Percentiles rank a stretch among this genome's conserved stretches.
Evolutionary conservation across 2,329 filamentous ascomycete genomes (phyloP).

Genomic region (Diaporthe sp.): DNA sequence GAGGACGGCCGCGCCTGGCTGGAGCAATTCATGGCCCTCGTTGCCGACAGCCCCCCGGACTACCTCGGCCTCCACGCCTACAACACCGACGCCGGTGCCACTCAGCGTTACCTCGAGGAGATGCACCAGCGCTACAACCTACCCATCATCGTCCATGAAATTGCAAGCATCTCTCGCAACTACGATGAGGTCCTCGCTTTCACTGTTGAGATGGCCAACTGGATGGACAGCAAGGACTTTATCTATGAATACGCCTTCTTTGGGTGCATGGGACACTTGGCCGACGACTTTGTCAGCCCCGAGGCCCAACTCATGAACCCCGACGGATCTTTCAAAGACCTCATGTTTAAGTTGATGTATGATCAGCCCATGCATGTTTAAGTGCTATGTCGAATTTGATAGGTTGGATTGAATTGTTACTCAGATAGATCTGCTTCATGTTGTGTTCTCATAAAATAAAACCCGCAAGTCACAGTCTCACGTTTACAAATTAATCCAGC

Average conservation of each 20-base stretch:
- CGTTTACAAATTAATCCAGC: neutral
- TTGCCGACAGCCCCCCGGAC: conserved; percentile 53
- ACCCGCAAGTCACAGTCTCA: no score
- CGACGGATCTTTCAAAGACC: conserved; percentile 55
- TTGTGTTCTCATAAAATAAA: neutral
- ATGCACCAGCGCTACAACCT: conserved; percentile 53
- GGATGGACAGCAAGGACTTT: conserved; percentile 58
- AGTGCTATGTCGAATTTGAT: neutral
- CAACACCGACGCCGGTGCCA: conserved; percentile 50
- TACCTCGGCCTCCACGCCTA: conserved; percentile 61
- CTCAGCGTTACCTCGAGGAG: conserved; percentile 53
- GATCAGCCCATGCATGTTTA: conserved; percentile 27
- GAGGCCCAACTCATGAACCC: conserved; percentile 60
- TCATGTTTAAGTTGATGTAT: conserved; percentile 39
- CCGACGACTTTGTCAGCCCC: conserved; percentile 61
- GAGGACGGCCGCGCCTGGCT: conserved; percentile 56
- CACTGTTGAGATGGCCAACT: conserved; percentile 55
- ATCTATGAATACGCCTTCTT: conserved; percentile 60
- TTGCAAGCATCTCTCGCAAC: conserved; percentile 56
- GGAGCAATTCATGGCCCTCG: conserved; percentile 55
- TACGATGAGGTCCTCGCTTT: conserved; percentile 54
- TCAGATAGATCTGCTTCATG: neutral
- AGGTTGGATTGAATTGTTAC: no score
- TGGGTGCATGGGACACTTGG: conserved; percentile 57
- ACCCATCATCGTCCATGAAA: conserved; percentile 56